phyloP scores from a whole-genome alignment of 495 filamentous ascomycete genomes.

The Talaromyces wortmannii region DNA sequence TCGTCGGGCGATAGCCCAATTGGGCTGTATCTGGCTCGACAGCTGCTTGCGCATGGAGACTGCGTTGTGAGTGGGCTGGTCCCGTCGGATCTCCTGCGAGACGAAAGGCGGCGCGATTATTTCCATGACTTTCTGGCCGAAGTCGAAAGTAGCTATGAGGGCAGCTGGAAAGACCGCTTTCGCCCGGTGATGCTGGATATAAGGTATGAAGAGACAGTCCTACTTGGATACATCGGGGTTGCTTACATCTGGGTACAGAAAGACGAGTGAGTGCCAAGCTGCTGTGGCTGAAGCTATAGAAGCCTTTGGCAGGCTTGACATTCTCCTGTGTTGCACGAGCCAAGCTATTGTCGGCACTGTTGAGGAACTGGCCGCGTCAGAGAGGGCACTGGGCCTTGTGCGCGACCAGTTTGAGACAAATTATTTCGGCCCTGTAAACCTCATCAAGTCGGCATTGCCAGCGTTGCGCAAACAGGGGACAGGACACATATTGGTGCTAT shows the following conservation, averaged over 20 bases:
- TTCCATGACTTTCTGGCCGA: constrained; percentile 53
- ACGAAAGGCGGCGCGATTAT: constrained; percentile 38
- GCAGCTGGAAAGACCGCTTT: constrained; percentile 38
- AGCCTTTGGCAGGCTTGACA: constrained; percentile 80
- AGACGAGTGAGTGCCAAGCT: constrained; percentile 59
- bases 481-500: constrained; percentile 86
- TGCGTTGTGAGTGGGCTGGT: constrained; percentile 72
- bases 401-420: constrained; percentile 89
- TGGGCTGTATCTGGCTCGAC: constrained; percentile 61
- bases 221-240: not conserved
- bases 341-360: constrained; percentile 89
- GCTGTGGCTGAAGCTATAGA: constrained; percentile 80
- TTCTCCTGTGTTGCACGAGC: constrained; percentile 79
- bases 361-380: constrained; percentile 76
- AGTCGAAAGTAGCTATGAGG: constrained; percentile 57
- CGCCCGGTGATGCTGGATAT: constrained; percentile 42
- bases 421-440: constrained; percentile 91
- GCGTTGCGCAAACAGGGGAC: constrained; percentile 68
- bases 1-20: constrained; percentile 80
- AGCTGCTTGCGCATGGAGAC: constrained; percentile 79
- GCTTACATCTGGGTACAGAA: constrained; percentile 15
- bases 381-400: constrained; percentile 67
- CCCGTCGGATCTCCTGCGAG: constrained; percentile 38
- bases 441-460: constrained; percentile 85
- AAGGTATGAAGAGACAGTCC: constrained; percentile 25